Percentiles rank a stretch among this genome's conserved stretches.
phyloP scores from a whole-genome alignment of 257 asterid species.

The Ligustrum vulgare region DNA sequence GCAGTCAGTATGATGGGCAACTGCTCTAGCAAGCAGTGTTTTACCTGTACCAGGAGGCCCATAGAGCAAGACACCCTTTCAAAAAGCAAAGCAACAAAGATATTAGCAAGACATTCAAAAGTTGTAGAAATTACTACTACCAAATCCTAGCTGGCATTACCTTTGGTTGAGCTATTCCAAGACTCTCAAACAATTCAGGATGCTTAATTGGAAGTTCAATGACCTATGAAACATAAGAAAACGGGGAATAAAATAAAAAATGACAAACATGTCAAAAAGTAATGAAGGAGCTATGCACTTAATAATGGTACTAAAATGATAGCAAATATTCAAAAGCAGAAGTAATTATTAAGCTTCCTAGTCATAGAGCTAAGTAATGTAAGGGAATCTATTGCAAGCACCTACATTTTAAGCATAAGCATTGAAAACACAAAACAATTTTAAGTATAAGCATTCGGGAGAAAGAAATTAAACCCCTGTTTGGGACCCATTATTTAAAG shows the following conservation, averaged over 20 bases:
- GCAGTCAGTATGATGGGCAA: slow-evolving; percentile 63
- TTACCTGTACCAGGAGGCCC: slow-evolving; percentile 73
- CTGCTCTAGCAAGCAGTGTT: slow-evolving; percentile 67
- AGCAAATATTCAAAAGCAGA: background rate
- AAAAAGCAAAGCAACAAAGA: slow-evolving; percentile 18
- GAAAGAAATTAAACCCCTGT: background rate
- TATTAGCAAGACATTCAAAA: slow-evolving; percentile 10
- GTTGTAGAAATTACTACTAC: background rate
- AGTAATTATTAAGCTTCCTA: background rate
- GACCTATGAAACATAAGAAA: slow-evolving; percentile 37
- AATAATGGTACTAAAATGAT: background rate
- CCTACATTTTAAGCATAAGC: background rate
- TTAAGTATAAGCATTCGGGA: background rate
- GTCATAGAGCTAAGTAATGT: background rate
- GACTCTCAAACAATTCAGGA: slow-evolving; percentile 64
- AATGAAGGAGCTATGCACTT: background rate
- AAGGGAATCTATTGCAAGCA: background rate
- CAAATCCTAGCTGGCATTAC: slow-evolving; percentile 33
- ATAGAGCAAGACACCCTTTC: slow-evolving; percentile 57
- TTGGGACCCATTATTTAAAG: too few species aligned
- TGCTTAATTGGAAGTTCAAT: slow-evolving; percentile 68
- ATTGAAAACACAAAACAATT: background rate
- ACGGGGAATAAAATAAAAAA: slow-evolving; percentile 15
- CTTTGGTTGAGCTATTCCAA: slow-evolving; percentile 76
- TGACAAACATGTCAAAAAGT: background rate